These are phyloP conservation scores for Diutina catenulata DNA, from an alignment of 1,139 yeast genomes.

Conservation along the genomic window DNA sequence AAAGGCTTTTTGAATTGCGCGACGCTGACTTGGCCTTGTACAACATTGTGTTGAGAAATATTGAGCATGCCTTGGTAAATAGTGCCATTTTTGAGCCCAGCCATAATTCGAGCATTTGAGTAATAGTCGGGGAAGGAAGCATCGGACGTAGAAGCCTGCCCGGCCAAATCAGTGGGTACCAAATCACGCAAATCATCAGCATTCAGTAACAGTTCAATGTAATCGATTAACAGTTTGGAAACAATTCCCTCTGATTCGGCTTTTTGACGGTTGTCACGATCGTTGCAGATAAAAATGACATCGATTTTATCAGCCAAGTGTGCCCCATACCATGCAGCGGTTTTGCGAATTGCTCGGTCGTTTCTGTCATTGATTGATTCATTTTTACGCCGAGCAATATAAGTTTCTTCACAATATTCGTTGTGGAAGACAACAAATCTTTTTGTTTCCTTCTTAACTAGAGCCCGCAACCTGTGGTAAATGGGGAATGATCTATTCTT, in stretches of 20 bases:
- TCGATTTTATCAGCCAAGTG: conserved; percentile 46
- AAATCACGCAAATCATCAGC: conserved; percentile 71
- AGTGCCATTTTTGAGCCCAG: conserved; percentile 82
- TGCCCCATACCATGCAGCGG: conserved; percentile 56
- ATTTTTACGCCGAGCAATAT: conserved; percentile 44
- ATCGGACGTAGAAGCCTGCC: conserved; percentile 24
- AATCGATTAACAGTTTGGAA: conserved; percentile 50
- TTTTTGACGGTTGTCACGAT: conserved; percentile 49
- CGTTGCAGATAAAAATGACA: conserved; percentile 67
- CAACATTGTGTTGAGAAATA: conserved; percentile 74
- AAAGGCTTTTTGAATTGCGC: conserved; percentile 74
- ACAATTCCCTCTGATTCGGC: conserved; percentile 44
- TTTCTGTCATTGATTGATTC: conserved; percentile 86
- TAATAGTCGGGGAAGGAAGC: conserved; percentile 68
- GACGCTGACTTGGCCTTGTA: conserved; percentile 76
- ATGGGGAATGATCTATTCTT: conserved; percentile 80
- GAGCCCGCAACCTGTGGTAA: conserved; percentile 69
- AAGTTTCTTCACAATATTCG: conserved; percentile 72
- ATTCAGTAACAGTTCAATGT: conserved; percentile 62
- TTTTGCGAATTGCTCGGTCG: conserved; percentile 78
- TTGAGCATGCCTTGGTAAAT: conserved; percentile 76
- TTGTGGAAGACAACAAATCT: conserved; percentile 88
- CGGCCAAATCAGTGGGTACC: conserved; percentile 41
- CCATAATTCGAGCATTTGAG: conserved; percentile 71
- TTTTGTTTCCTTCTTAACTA: conserved; percentile 70